Conservation (phyloP, 2,329 filamentous ascomycete genomes). For the Lasiodiplodia hormozganensis region DNA sequence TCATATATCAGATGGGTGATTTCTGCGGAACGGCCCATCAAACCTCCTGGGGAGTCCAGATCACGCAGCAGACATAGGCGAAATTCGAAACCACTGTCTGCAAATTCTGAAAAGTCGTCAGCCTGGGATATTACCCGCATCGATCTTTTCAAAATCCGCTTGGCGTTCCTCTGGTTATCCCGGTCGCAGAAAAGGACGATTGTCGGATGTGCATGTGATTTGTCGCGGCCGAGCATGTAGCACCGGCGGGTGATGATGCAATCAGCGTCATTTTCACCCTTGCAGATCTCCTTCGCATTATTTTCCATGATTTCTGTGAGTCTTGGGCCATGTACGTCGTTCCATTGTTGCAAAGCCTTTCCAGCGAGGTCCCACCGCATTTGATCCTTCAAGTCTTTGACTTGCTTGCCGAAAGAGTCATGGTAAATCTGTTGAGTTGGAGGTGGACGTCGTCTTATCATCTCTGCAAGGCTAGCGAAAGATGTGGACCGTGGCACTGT, state of each 20-base stretch:
- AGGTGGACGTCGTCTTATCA: not conserved
- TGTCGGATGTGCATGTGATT: not conserved
- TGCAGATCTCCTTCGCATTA: not conserved
- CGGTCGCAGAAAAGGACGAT: not conserved
- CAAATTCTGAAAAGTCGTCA: not conserved
- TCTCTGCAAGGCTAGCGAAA: not conserved
- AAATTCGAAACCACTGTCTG: not conserved
- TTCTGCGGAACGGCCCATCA: not conserved
- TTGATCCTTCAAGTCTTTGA: not conserved
- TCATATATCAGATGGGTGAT: not conserved
- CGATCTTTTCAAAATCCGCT: not conserved
- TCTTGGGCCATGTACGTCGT: not conserved
- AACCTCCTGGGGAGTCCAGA: not conserved
- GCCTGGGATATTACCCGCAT: not conserved
- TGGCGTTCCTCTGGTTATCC: not conserved
- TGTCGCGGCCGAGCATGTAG: conserved; percentile 5
- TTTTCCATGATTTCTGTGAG: not conserved
- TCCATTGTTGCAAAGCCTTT: not conserved
- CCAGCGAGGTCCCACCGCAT: not conserved
- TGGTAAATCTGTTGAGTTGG: not conserved
- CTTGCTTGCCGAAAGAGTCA: not conserved
- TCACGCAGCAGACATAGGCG: not conserved
- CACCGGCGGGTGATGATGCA: not conserved
- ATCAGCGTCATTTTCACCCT: not conserved
- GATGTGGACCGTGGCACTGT: not conserved